Percentiles rank a stretch among this genome's conserved stretches.
These are phyloP conservation scores for Pyrus bretschneideri DNA, from an alignment of 306 rosid genomes.

Conservation along the genomic window DNA sequence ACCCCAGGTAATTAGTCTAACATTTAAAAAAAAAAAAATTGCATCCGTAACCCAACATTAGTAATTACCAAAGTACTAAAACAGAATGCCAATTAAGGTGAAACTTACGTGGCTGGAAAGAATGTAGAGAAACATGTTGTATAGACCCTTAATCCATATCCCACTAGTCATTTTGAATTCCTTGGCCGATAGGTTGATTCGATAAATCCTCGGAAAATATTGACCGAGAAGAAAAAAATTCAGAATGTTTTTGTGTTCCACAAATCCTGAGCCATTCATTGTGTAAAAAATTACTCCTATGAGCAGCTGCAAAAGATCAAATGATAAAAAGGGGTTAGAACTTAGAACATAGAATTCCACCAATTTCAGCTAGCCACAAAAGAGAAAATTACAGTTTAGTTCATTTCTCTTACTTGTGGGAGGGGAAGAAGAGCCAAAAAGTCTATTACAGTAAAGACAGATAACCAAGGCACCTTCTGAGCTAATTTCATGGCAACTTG, in stretches of 20 bases:
- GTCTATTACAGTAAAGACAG: not conserved
- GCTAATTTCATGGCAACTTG: not conserved
- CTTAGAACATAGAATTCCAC: not conserved
- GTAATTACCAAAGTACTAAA: too few species aligned
- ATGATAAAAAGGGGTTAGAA: not conserved
- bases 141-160: constrained; percentile 14
- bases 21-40: too few species aligned
- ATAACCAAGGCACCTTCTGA: not conserved
- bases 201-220: constrained; percentile 21
- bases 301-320: constrained; percentile 4
- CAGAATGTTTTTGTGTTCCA: constrained; percentile 12
- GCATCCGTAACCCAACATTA: too few species aligned
- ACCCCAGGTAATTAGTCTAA: too few species aligned
- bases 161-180: not conserved
- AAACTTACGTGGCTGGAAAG: constrained; percentile 25
- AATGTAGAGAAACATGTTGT: constrained; percentile 20
- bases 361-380: not conserved
- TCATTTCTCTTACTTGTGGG: not conserved
- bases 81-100: not conserved
- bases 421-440: constrained; percentile 11
- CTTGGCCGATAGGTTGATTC: constrained; percentile 6
- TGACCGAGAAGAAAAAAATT: constrained; percentile 20
- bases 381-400: too few species aligned
- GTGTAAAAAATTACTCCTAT: constrained; percentile 9
- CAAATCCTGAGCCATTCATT: constrained; percentile 13